phyloP scores from a whole-genome alignment of 371 early-diverging fungal species.

The Mortierella sp. region DNA sequence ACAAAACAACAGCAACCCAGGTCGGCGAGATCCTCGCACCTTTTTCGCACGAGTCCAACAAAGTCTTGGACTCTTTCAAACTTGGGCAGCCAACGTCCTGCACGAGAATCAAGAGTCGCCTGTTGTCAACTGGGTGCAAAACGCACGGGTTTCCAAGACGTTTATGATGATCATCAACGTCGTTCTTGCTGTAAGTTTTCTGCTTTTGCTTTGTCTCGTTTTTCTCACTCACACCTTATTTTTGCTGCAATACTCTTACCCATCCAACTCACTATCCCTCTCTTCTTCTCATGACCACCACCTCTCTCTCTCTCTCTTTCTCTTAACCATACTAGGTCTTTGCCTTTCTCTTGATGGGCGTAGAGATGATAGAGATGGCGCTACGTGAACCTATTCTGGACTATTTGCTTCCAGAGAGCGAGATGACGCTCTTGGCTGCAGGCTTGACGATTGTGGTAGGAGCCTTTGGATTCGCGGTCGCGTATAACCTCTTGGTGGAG shows the following conservation, averaged over 20 bases:
- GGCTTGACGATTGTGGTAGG: conserved; percentile 31
- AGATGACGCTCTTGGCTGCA: conserved; percentile 23
- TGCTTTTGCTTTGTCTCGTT: conserved; percentile 12
- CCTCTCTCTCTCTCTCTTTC: conserved; percentile 16
- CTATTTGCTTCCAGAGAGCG: conserved; percentile 42
- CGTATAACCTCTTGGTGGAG: conserved; percentile 46
- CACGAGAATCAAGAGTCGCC: conserved; percentile 11
- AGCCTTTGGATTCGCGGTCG: conserved; percentile 44
- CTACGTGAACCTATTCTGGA: conserved; percentile 44
- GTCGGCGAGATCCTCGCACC: conserved; percentile 29
- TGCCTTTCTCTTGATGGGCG: conserved; percentile 38
- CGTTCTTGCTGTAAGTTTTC: conserved; percentile 36
- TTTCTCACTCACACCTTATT: conserved; percentile 24
- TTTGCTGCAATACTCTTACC: background rate
- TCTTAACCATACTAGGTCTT: conserved; percentile 14
- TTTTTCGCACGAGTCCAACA: conserved; percentile 33
- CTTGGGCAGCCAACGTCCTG: conserved; percentile 35
- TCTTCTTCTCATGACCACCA: conserved; percentile 16
- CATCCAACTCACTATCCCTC: conserved; percentile 14
- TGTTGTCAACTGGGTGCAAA: conserved; percentile 42
- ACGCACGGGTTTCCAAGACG: conserved; percentile 34
- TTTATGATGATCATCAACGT: conserved; percentile 39
- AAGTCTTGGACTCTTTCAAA: conserved; percentile 33
- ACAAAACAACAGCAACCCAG: conserved; percentile 6
- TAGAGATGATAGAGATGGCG: conserved; percentile 41